Evolutionary conservation across 1,284 basidiomycete species (phyloP), one percentile per base, ranked within the genome.

Genomic region (Bjerkandera adusta): DNA sequence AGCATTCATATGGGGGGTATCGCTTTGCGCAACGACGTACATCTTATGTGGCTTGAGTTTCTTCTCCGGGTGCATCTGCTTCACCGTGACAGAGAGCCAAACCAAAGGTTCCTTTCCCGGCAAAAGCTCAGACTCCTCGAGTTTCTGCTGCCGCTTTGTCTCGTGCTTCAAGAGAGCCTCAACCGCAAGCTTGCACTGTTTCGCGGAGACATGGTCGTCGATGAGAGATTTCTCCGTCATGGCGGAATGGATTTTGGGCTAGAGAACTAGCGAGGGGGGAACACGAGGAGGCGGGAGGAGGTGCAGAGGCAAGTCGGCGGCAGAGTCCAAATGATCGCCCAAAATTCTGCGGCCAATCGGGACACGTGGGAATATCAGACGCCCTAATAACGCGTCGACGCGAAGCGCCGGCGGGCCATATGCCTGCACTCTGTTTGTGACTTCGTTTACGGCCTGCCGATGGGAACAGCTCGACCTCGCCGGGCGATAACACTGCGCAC

Each of bases 21-120:
- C n/a, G n/a, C 15, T 4, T 22, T 13, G 8, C 39, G 13, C 39
- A 12, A 36, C 25, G 20, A 77, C 87, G 57, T 59, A 95, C 93
- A 97, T 89, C 68, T 81, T 83, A 46, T 79, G 70, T 2, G 93
- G 93, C 66, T 90, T 96, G 36, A 94, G 70, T 62, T 81, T 88
- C 59, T 81, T 82, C 57, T 80, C 79, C 36, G 87, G 76, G 33
- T 81, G 78, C 59, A 92, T 86, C 57, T 76, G 78, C 73, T 95
- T 95, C 51, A 91, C 82, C 15, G 88, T 81, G 49, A 97, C 75
- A 55, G 87, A 83, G 21, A 97, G 75, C 89, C 91, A 96, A 43
- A 97, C 74, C 62, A 85, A 73, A 61, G 89, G 87, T 58, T 93
- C 90, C 64, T 82, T 88, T 37, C 75, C 79, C 0, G 82, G 75